Evolutionary conservation across 2,329 filamentous ascomycete genomes (phyloP), one percentile per base, ranked within the genome.

Genomic region (Onygena corvina): DNA sequence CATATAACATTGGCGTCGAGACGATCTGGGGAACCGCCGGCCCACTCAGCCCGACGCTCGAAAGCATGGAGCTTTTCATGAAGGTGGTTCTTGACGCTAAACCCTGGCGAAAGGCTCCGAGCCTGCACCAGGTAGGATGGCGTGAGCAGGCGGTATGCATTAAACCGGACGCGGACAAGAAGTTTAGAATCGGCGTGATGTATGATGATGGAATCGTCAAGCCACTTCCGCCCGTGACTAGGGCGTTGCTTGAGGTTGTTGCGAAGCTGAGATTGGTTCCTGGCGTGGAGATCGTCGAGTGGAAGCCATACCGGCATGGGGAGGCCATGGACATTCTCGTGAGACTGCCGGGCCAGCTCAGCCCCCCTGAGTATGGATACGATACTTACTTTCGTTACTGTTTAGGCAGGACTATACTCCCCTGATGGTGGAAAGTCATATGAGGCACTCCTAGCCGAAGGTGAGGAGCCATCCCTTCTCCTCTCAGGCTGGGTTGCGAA

Each of bases 111-210:
- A 54, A 64, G 34, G 67, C 69, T 50, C 61, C 63, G 3, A 61
- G 62, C 34, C 60, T 62, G 4, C 55, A 63, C 0, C 63, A 65
- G 3, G 58, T 70, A 21, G 61, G 64, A 1, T 70, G 67, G 67
- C 48, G 65, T 35, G 50, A 57, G 16, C 57, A 53, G 8, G 34
- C 60, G 16, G 55, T 56, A 11, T 51, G 56, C 1, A 47, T 54
- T 4, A 53, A 50, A 9, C 55, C 48, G 34, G 56, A 25, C 29
- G 59, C 33, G 3, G 51, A 61, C 2, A 64, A 64, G 50, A 78
- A 74, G 53, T 62, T 83, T 4, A 79, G 75, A 56, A 68, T 85
- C n/a, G 81, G 73, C 0, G 70, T 80, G 1, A 63, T 81, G 40
- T 73, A 74, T 68, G 70, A 77, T 61, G 79, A 83, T 51, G 76